Evolutionary conservation across 2,329 filamentous ascomycete genomes (phyloP).

Genomic region (Ascochyta clinopodiicola): DNA sequence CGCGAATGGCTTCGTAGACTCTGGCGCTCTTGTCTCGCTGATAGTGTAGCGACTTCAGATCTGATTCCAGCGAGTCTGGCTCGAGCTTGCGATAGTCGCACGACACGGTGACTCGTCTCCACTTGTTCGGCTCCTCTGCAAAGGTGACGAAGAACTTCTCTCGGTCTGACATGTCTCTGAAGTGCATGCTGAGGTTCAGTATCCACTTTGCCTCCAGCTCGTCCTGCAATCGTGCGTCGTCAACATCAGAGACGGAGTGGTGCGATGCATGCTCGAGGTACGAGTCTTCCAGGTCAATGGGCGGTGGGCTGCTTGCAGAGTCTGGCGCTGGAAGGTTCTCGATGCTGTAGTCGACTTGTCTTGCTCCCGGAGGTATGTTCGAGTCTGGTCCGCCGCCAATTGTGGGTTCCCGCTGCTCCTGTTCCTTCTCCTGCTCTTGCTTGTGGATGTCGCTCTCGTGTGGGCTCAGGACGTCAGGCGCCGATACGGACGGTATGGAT

Average conservation of each 20-base stretch:
- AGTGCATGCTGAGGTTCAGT: constrained; percentile 97
- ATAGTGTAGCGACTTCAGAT: constrained; percentile 77
- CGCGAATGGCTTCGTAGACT: constrained; percentile 93
- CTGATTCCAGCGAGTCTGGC: constrained; percentile 81
- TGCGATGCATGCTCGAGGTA: constrained; percentile 42
- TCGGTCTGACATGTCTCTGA: constrained; percentile 86
- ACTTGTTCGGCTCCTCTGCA: constrained; percentile 77
- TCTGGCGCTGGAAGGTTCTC: constrained; percentile 19
- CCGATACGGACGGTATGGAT: constrained; percentile 49
- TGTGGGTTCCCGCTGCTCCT: constrained; percentile 29
- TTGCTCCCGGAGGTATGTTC: constrained; percentile 44
- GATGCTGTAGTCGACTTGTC: constrained; percentile 44
- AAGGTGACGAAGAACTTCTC: constrained; percentile 99
- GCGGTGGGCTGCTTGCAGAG: constrained; percentile 30
- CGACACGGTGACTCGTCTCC: constrained; percentile 90
- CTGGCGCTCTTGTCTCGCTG: constrained; percentile 91
- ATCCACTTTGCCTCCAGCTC: constrained; percentile 94
- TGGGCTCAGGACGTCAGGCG: constrained; percentile 47
- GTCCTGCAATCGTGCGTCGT: constrained; percentile 72
- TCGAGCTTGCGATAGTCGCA: constrained; percentile 87
- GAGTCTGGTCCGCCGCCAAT: constrained; percentile 41
- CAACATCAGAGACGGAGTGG: constrained; percentile 44
- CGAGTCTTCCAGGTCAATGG: constrained; percentile 36
- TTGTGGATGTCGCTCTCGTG: constrained; percentile 35
- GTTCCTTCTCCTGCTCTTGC: constrained; percentile 22